phyloP scores from a whole-genome alignment of 345 rosid genomes.

The Linum trigynum region DNA sequence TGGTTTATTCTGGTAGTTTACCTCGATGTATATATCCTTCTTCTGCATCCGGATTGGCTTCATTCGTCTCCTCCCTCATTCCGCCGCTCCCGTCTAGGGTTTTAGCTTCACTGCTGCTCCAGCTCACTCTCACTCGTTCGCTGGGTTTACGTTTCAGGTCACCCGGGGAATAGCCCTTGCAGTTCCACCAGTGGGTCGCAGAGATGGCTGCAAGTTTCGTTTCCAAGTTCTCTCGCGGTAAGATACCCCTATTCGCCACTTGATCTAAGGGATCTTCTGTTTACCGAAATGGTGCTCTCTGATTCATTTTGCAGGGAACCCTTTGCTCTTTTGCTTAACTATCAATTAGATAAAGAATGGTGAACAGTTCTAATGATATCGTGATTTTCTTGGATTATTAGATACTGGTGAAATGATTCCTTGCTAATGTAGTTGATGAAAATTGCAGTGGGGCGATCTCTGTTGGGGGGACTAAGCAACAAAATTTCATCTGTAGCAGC shows the following conservation, averaged over 20 bases:
- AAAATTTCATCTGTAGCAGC: constrained; percentile 17
- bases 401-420: not conserved
- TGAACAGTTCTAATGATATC: not conserved
- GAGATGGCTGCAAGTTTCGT: constrained; percentile 2
- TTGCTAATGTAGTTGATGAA: not conserved
- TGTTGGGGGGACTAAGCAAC: constrained; percentile 6
- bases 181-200: not conserved
- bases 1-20: too few species aligned
- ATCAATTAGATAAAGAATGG: too few species aligned
- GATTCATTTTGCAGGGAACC: too few species aligned
- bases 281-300: not conserved
- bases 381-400: not conserved
- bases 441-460: constrained; percentile 15
- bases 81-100: too few species aligned
- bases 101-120: too few species aligned
- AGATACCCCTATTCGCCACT: not conserved
- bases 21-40: too few species aligned
- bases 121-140: too few species aligned
- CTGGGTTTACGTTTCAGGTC: too few species aligned
- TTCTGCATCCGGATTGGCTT: too few species aligned
- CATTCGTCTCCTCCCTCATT: too few species aligned
- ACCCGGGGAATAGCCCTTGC: too few species aligned
- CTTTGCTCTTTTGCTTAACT: too few species aligned
- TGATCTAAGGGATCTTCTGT: not conserved
- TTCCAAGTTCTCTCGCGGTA: constrained; percentile 5